Conservation (phyloP, 768 basidiomycete species). For the Leccinellum albellum region DNA sequence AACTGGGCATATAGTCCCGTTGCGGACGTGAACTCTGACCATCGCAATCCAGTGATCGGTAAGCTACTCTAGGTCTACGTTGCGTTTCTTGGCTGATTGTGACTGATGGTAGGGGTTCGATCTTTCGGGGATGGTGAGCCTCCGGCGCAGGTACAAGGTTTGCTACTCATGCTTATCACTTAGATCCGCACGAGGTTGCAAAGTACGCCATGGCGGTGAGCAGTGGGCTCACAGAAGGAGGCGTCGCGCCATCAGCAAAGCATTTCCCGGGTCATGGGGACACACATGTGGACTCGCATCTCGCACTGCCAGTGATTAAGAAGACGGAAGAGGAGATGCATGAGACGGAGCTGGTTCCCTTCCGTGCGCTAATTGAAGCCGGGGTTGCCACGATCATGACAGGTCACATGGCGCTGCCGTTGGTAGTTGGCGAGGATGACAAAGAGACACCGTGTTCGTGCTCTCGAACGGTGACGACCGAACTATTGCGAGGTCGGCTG, state of each 20-base stretch:
- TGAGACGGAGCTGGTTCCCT: slow-evolving; percentile 55
- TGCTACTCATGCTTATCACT: background rate
- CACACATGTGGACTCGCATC: slow-evolving; percentile 68
- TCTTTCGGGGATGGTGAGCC: slow-evolving; percentile 63
- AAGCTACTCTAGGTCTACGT: slow-evolving; percentile 8
- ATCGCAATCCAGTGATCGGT: slow-evolving; percentile 70
- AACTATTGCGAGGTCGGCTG: slow-evolving; percentile 48
- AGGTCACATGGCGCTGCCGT: slow-evolving; percentile 68
- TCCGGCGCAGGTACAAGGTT: background rate
- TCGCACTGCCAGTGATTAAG: slow-evolving; percentile 57
- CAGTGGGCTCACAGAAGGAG: slow-evolving; percentile 43
- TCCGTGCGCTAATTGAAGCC: slow-evolving; percentile 41
- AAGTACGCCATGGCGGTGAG: slow-evolving; percentile 46
- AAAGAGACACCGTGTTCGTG: slow-evolving; percentile 56
- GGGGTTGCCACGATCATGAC: slow-evolving; percentile 62
- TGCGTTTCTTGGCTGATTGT: background rate
- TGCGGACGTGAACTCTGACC: slow-evolving; percentile 69
- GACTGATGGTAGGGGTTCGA: slow-evolving; percentile 47
- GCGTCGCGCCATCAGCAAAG: slow-evolving; percentile 60
- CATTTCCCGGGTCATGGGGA: slow-evolving; percentile 78
- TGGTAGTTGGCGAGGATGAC: slow-evolving; percentile 42
- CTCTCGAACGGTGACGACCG: slow-evolving; percentile 48
- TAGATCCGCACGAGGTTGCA: slow-evolving; percentile 55
- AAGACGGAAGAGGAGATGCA: slow-evolving; percentile 44
- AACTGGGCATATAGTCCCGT: slow-evolving; percentile 74